phyloP scores from a whole-genome alignment of 768 basidiomycete species.

The Kwoniella sp. region DNA sequence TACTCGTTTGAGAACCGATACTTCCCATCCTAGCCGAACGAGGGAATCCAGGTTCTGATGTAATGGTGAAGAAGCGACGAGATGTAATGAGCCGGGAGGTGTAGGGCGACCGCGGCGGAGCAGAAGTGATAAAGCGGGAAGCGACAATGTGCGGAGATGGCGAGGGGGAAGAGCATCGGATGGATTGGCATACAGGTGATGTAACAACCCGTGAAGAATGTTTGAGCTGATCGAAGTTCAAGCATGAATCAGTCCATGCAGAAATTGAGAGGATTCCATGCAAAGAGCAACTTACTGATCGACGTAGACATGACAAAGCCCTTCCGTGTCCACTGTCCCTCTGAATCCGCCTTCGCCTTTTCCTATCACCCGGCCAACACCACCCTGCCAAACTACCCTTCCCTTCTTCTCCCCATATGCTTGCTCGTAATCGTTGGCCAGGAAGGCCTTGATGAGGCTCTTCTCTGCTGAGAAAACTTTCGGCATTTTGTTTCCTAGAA shows the following conservation, averaged over 20 bases:
- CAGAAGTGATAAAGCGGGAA: constrained; percentile 50
- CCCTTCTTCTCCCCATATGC: constrained; percentile 39
- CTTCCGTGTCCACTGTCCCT: constrained; percentile 18
- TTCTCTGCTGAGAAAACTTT: constrained; percentile 35
- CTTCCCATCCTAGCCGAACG: constrained; percentile 51
- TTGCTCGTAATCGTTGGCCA: constrained; percentile 15
- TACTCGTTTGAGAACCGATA: constrained; percentile 52
- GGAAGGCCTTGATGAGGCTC: constrained; percentile 31
- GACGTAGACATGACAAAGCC: constrained; percentile 43
- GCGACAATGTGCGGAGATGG: constrained; percentile 48
- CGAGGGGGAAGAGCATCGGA: constrained; percentile 31
- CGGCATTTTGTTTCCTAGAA: constrained; percentile 27
- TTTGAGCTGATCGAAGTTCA: constrained; percentile 41
- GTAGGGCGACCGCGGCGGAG: constrained; percentile 48
- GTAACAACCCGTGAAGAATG: constrained; percentile 43
- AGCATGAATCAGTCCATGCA: too few species aligned
- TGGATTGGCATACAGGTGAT: constrained; percentile 14
- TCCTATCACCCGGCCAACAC: constrained; percentile 39
- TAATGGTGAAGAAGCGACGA: constrained; percentile 51
- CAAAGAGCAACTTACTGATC: constrained; percentile 45
- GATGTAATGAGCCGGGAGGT: constrained; percentile 43
- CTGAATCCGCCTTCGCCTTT: constrained; percentile 28
- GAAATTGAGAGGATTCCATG: neutral
- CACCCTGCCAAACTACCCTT: constrained; percentile 50
- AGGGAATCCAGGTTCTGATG: constrained; percentile 49